Evolutionary conservation across 306 rosid genomes (phyloP).

Genomic region (Glycyrrhiza uralensis): DNA sequence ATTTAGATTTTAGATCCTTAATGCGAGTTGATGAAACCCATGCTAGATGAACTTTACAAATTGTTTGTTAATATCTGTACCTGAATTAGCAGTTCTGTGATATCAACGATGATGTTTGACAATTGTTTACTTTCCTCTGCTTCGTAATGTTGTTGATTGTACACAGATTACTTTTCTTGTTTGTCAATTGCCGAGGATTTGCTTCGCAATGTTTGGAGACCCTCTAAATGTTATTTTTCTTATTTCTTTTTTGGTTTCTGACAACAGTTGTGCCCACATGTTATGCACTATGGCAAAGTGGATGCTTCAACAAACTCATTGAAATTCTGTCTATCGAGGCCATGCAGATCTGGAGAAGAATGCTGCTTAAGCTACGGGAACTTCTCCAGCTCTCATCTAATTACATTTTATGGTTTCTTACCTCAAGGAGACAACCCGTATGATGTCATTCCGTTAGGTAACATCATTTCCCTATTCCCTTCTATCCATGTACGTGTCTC

Average conservation of each 20-base stretch:
- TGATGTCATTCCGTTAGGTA: slow-evolving; percentile 80
- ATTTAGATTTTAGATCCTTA: slow-evolving; percentile 4
- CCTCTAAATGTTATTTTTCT: background rate
- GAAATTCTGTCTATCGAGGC: slow-evolving; percentile 81
- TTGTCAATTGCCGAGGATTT: background rate
- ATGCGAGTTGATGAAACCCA: slow-evolving; percentile 6
- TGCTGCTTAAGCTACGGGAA: slow-evolving; percentile 83
- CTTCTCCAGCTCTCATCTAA: slow-evolving; percentile 67
- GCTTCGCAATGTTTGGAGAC: background rate
- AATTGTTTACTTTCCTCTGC: slow-evolving; percentile 4
- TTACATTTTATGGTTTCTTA: slow-evolving; percentile 77
- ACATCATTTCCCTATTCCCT: slow-evolving; percentile 16
- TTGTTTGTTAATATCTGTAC: slow-evolving; percentile 9
- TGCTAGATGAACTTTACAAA: slow-evolving; percentile 1
- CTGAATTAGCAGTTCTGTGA: background rate
- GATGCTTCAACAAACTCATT: slow-evolving; percentile 64
- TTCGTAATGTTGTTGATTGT: background rate
- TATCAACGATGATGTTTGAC: background rate
- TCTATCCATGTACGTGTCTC: background rate
- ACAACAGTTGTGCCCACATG: slow-evolving; percentile 72
- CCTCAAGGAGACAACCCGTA: slow-evolving; percentile 79
- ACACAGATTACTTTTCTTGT: background rate
- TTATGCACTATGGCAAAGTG: slow-evolving; percentile 70
- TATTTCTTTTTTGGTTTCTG: slow-evolving; percentile 31
- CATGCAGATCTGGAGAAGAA: slow-evolving; percentile 77